Evolutionary conservation across 2,329 filamentous ascomycete genomes (phyloP).

Genomic region (Mariannaea sp.): DNA sequence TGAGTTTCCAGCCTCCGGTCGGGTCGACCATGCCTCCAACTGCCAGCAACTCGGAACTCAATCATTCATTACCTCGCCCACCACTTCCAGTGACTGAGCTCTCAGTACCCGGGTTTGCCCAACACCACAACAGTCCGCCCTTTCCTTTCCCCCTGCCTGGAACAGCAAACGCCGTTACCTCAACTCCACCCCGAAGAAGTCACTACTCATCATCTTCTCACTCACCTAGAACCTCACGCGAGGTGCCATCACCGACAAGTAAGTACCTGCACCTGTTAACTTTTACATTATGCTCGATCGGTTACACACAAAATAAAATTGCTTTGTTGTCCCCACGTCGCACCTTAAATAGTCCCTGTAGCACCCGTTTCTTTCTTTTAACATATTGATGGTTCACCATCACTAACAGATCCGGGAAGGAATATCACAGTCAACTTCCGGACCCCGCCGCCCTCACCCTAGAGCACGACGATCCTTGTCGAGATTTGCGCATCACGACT

Average conservation of each 20-base stretch:
- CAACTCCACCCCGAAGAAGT: constrained; percentile 23
- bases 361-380: no score
- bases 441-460: constrained; percentile 34
- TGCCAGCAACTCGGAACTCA: constrained; percentile 27
- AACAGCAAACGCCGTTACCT: constrained; percentile 22
- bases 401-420: constrained; percentile 26
- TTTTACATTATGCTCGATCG: neutral
- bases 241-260: constrained; percentile 32
- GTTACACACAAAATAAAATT: neutral
- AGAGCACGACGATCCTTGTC: constrained; percentile 37
- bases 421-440: constrained; percentile 30
- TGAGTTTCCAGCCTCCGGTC: constrained; percentile 26
- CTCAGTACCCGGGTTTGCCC: constrained; percentile 25
- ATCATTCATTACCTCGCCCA: constrained; percentile 28
- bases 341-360: no score
- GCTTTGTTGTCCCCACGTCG: neutral
- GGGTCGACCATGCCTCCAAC: constrained; percentile 23
- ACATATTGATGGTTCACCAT: no score
- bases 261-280: constrained; percentile 13
- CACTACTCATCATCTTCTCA: constrained; percentile 23
- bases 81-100: constrained; percentile 27
- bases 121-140: constrained; percentile 26
- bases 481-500: constrained; percentile 34
- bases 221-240: constrained; percentile 27
- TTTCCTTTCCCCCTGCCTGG: constrained; percentile 25